phyloP scores from a whole-genome alignment of 2,329 filamentous ascomycete species.

The Harringtonia aguacate region DNA sequence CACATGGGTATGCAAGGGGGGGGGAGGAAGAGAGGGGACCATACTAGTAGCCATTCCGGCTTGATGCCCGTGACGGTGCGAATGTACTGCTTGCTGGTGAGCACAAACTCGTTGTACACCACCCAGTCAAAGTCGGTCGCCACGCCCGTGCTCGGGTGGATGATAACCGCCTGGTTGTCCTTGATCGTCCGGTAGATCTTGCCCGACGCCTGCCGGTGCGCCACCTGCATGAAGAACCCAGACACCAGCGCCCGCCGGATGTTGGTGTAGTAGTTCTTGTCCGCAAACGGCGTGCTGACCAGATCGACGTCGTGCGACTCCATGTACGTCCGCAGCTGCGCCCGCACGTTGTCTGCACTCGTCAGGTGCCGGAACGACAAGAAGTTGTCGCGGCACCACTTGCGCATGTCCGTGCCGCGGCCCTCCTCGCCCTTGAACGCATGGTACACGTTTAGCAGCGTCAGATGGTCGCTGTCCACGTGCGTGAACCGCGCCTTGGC shows the following conservation, averaged over 20 bases:
- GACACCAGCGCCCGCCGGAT: slow-evolving; percentile 85
- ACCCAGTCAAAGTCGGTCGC: slow-evolving; percentile 91
- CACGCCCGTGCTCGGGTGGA: slow-evolving; percentile 89
- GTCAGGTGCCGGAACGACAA: slow-evolving; percentile 79
- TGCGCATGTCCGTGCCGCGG: slow-evolving; percentile 58
- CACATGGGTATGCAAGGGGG: slow-evolving; percentile 19
- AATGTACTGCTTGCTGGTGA: slow-evolving; percentile 97
- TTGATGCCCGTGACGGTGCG: slow-evolving; percentile 84
- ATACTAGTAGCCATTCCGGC: slow-evolving; percentile 86
- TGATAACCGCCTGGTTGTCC: slow-evolving; percentile 85
- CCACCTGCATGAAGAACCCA: slow-evolving; percentile 99
- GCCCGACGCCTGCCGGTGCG: slow-evolving; percentile 78
- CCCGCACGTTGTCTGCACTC: slow-evolving; percentile 87
- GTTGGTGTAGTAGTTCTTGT: slow-evolving; percentile 97
- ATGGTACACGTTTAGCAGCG: slow-evolving; percentile 94
- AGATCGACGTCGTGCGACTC: slow-evolving; percentile 81
- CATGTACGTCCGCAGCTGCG: slow-evolving; percentile 93
- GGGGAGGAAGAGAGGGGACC: slow-evolving; percentile 18
- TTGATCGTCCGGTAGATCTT: slow-evolving; percentile 95
- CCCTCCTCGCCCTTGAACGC: slow-evolving; percentile 74
- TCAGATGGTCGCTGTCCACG: slow-evolving; percentile 87
- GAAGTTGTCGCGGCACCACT: slow-evolving; percentile 97
- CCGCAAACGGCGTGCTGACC: slow-evolving; percentile 77
- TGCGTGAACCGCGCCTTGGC: slow-evolving; percentile 96
- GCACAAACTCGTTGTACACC: slow-evolving; percentile 94